Base-by-base conservation (phyloP, 2,329 filamentous ascomycete species). In the Ceratocystis colombiana region DNA sequence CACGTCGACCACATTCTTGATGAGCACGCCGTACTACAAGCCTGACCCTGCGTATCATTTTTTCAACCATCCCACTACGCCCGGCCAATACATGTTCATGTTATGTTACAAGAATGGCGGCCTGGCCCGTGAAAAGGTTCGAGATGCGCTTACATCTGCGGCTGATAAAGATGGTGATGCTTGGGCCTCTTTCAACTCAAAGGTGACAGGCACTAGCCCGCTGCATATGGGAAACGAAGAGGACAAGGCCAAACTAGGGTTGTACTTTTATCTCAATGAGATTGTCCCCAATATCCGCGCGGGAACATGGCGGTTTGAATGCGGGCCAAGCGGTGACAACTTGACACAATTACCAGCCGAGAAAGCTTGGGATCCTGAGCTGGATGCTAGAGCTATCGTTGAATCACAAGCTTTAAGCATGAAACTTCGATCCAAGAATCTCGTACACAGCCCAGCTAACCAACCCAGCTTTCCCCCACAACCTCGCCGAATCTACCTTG, bases 91-190 rank as follows among this genome's bases (percentile, higher is more conserved):
- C 82, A 97, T 99, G 94, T 97, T 99, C 77, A 99, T 99, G 94
- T 85, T 99, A 45, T 99, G 94, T 81, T 99, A 97, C 80, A 97
- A 97, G 78, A 99, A 99, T 77, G 94, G 94, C 71, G 91, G 91
- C 1, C 84, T 97, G 1, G 93, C 94, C 1, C 88, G 94, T 57
- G 94, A 99, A 74, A 86, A 89, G 72, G 84, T 97, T 69, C 88
- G 94, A 65, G 90, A 99, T 73, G 81, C 84, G 0, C 84, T 97
- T 64, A 88, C 90, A 50, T 76, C 77, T 30, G 74, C 78, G 8
- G 66, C 68, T 30, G 55, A 22, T 3, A 74, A 75, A 10, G 74
- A 75, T 37, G 70, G 75, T 3, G 80, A 87, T 66, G 79, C 80
- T 10, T 99, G 94, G 94, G 82, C 84, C 63, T 80, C 76, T 64